These are phyloP conservation scores for Quercus lobata DNA, from an alignment of 331 rosid genomes.

Conservation along the genomic window DNA sequence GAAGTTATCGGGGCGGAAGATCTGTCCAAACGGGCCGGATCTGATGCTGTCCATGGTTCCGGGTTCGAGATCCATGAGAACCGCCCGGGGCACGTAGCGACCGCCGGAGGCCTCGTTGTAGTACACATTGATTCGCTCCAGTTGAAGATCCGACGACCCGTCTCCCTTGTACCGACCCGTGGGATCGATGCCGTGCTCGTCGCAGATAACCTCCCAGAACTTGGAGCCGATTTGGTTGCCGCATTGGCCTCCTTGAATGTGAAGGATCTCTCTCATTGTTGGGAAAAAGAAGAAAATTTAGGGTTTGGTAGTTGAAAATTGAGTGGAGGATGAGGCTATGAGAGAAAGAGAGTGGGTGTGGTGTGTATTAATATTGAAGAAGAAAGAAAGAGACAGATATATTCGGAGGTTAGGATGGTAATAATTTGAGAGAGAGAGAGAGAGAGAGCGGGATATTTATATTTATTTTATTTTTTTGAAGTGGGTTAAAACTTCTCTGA, in stretches of 20 bases:
- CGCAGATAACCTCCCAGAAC: slow-evolving; percentile 86
- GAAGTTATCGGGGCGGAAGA: slow-evolving; percentile 81
- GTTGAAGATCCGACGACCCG: slow-evolving; percentile 46
- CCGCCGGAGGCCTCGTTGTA: slow-evolving; percentile 87
- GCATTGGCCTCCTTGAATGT: slow-evolving; percentile 84
- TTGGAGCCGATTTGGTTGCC: slow-evolving; percentile 91
- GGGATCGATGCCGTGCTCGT: slow-evolving; percentile 77
- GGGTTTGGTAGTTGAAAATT: slow-evolving; percentile 12
- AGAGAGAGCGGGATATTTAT: slow-evolving; percentile 12
- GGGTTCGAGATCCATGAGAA: slow-evolving; percentile 85
- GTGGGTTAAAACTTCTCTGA: no score
- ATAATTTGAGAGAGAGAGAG: background rate
- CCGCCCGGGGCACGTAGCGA: slow-evolving; percentile 79
- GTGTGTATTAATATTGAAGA: background rate
- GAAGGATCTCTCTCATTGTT: slow-evolving; percentile 77
- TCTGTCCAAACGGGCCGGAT: slow-evolving; percentile 79
- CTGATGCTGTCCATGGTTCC: slow-evolving; percentile 92
- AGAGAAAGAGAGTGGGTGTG: background rate
- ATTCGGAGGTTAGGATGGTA: slow-evolving; percentile 22
- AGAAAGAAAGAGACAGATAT: background rate
- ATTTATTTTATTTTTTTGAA: no score
- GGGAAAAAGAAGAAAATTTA: slow-evolving; percentile 3
- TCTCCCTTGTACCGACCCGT: slow-evolving; percentile 56
- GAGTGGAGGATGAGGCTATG: background rate
- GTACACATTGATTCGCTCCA: slow-evolving; percentile 81